Evolutionary conservation across 2,329 filamentous ascomycete genomes (phyloP).

Genomic region (Rutstroemia sp.): DNA sequence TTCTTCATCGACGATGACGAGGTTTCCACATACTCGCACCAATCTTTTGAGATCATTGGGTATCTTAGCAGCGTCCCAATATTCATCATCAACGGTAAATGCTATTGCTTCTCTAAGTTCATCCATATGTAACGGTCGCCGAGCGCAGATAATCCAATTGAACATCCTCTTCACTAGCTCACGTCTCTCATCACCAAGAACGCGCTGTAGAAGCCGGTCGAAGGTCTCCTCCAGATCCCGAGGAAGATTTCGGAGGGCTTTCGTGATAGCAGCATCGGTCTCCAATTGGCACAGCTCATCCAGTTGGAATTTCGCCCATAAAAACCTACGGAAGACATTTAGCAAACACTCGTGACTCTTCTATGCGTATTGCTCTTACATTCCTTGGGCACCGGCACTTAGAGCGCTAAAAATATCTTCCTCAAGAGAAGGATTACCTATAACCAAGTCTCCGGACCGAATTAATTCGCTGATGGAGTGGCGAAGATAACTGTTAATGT

Average conservation of each 20-base stretch:
- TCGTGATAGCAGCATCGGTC: constrained; percentile 10
- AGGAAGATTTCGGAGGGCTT: constrained; percentile 10
- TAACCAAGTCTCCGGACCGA: background rate
- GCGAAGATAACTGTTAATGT: background rate
- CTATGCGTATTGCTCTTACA: background rate
- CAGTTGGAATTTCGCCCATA: constrained; percentile 15
- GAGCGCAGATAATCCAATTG: constrained; percentile 11
- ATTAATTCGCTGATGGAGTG: background rate
- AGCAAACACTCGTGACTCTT: background rate
- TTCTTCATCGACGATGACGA: background rate
- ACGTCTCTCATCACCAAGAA: constrained; percentile 3
- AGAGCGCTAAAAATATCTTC: background rate
- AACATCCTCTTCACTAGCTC: constrained; percentile 12
- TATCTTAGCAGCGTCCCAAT: background rate
- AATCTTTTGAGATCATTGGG: constrained; percentile 1
- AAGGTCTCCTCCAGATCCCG: constrained; percentile 12
- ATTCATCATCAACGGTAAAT: background rate
- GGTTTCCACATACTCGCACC: background rate
- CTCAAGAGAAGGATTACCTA: background rate
- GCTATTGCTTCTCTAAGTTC: constrained; percentile 11
- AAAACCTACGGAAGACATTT: background rate
- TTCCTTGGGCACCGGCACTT: background rate
- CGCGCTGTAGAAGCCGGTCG: constrained; percentile 10
- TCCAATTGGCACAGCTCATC: constrained; percentile 10
- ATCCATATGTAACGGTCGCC: constrained; percentile 8